Percentiles rank a stretch among this genome's conserved stretches.
Conservation (phyloP, 2,329 filamentous ascomycete species). For the Salinomyces thailandicus region DNA sequence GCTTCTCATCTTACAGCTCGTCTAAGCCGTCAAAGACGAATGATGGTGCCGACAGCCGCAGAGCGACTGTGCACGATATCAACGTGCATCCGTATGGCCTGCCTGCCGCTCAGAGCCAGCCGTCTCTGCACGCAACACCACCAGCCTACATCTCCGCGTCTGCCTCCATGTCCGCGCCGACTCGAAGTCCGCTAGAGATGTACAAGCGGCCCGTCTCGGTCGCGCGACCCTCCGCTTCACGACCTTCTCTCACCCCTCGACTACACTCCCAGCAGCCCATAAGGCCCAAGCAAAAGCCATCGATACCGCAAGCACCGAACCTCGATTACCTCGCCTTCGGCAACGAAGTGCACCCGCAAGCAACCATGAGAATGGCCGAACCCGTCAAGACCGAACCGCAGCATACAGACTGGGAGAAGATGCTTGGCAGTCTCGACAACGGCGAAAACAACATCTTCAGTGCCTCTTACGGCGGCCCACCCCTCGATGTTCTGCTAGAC, state of each 20-base stretch:
- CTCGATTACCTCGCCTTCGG: conserved; percentile 41
- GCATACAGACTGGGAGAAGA: conserved; percentile 68
- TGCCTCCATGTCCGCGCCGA: conserved; percentile 38
- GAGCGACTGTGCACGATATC: conserved; percentile 34
- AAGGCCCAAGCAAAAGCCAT: conserved; percentile 9
- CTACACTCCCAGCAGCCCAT: not conserved
- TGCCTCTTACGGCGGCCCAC: conserved; percentile 62
- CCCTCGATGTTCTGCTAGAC: conserved; percentile 34
- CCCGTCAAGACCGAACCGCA: conserved; percentile 33
- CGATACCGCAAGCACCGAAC: conserved; percentile 25
- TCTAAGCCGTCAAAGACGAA: conserved; percentile 14
- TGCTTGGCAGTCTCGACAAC: conserved; percentile 69
- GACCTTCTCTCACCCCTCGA: too few species aligned
- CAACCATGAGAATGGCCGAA: conserved; percentile 13
- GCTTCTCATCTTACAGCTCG: conserved; percentile 28
- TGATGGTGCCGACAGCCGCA: conserved; percentile 25
- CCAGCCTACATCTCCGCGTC: conserved; percentile 35
- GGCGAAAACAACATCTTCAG: conserved; percentile 77
- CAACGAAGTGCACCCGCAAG: conserved; percentile 23
- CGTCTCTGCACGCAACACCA: conserved; percentile 36
- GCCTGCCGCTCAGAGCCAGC: conserved; percentile 36
- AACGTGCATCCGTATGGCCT: conserved; percentile 39
- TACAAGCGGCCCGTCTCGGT: conserved; percentile 22
- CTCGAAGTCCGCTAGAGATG: conserved; percentile 31
- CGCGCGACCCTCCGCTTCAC: conserved; percentile 14